Conservation (phyloP, 192 early-diverging fungal species). For the Backusella australiensis region DNA sequence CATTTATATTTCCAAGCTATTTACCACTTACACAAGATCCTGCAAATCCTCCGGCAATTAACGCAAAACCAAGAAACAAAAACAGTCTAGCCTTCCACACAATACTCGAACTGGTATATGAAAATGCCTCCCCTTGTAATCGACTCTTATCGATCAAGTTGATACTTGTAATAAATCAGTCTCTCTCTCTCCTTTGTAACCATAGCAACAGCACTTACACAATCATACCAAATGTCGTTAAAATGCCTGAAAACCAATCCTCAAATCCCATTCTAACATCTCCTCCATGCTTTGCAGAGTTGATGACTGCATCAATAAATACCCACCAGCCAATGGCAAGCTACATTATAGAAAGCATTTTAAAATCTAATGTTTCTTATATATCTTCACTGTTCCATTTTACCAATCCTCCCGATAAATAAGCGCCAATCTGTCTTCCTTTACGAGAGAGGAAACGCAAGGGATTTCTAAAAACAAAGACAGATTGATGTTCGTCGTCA, state of each 20-base stretch:
- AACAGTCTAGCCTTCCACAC: slow-evolving; percentile 49
- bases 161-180: slow-evolving; percentile 32
- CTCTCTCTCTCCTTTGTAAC: neutral
- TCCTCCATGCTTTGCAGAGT: slow-evolving; percentile 26
- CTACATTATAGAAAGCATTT: slow-evolving; percentile 14
- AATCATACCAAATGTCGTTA: slow-evolving; percentile 56
- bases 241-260: slow-evolving; percentile 59
- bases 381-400: neutral
- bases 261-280: slow-evolving; percentile 45
- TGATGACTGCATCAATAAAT: slow-evolving; percentile 56
- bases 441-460: slow-evolving; percentile 16
- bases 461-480: slow-evolving; percentile 27
- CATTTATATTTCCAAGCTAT: too few species aligned
- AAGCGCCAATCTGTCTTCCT: slow-evolving; percentile 24
- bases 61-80: slow-evolving; percentile 59
- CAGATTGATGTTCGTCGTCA: slow-evolving; percentile 20
- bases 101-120: slow-evolving; percentile 37
- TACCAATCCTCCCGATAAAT: slow-evolving; percentile 27
- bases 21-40: slow-evolving; percentile 55
- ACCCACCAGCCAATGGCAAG: slow-evolving; percentile 63
- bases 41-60: slow-evolving; percentile 59
- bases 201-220: slow-evolving; percentile 37
- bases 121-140: slow-evolving; percentile 44
- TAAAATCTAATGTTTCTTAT: neutral
- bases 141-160: slow-evolving; percentile 52